Evolutionary conservation across 305 asterid genomes (phyloP).

Genomic region (Coffea humblotiana): DNA sequence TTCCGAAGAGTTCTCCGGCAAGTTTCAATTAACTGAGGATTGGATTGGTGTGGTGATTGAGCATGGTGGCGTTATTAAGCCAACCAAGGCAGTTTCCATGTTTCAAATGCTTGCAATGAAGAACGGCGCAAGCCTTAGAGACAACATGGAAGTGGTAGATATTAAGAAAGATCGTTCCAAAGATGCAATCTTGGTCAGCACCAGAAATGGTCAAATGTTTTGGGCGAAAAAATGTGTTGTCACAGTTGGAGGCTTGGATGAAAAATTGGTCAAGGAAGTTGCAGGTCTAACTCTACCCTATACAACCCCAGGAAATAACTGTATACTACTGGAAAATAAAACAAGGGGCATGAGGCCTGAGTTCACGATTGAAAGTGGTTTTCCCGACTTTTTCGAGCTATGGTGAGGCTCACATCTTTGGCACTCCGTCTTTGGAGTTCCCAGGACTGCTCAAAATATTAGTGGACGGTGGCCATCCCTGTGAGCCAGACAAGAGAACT

Average conservation of each 20-base stretch:
- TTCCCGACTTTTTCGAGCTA: constrained; percentile 90
- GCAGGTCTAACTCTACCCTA: constrained; percentile 58
- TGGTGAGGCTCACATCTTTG: constrained; percentile 69
- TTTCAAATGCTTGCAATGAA: constrained; percentile 69
- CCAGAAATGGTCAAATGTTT: constrained; percentile 28
- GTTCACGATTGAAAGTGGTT: constrained; percentile 59
- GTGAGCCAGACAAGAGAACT: constrained; percentile 70
- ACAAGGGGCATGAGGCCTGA: constrained; percentile 59
- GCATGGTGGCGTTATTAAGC: constrained; percentile 76
- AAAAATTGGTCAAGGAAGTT: constrained; percentile 39
- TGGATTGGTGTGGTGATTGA: constrained; percentile 72
- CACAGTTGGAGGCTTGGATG: constrained; percentile 84
- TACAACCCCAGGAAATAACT: constrained; percentile 70
- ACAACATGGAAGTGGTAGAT: constrained; percentile 44
- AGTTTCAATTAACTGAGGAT: constrained; percentile 46
- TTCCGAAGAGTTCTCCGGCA: constrained; percentile 37
- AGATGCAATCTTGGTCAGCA: constrained; percentile 40
- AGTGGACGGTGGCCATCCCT: constrained; percentile 58
- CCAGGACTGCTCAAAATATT: constrained; percentile 75
- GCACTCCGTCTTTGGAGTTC: constrained; percentile 81
- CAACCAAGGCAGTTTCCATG: constrained; percentile 92
- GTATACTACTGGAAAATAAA: constrained; percentile 72
- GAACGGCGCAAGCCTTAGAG: constrained; percentile 58
- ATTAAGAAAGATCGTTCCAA: constrained; percentile 27
- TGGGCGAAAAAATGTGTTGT: constrained; percentile 61